Conservation (phyloP, 495 filamentous ascomycete genomes). For the Jackrogersella multiformis region DNA sequence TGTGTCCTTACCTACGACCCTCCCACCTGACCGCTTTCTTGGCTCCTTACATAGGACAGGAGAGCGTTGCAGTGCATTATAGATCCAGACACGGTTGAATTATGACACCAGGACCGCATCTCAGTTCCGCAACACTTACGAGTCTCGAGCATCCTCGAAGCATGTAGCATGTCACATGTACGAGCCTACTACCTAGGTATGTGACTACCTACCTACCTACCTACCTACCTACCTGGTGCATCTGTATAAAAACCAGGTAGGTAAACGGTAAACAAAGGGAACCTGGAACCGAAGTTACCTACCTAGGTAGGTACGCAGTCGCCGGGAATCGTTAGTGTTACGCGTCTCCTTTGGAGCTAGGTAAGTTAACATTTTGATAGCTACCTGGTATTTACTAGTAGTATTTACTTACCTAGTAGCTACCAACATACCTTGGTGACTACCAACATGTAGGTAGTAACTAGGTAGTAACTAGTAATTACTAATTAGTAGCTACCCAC, state of each 20-base stretch:
- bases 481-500: background rate
- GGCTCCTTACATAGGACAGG: slow-evolving; percentile 5
- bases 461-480: background rate
- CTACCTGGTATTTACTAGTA: too few relatives aligned
- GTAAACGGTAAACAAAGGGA: slow-evolving; percentile 30
- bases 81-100: slow-evolving; percentile 42
- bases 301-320: slow-evolving; percentile 27
- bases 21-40: slow-evolving; percentile 32
- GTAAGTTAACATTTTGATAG: slow-evolving; percentile 1
- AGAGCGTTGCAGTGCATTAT: slow-evolving; percentile 34
- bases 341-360: slow-evolving; percentile 10
- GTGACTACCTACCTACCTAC: too few relatives aligned
- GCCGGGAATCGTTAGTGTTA: slow-evolving; percentile 30
- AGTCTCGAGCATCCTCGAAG: slow-evolving; percentile 7
- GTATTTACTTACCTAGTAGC: too few relatives aligned
- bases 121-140: slow-evolving; percentile 14
- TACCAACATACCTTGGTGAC: too few relatives aligned
- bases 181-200: too few relatives aligned
- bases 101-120: slow-evolving; percentile 29
- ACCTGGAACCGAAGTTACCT: too few relatives aligned
- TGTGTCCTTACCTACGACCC: slow-evolving; percentile 11
- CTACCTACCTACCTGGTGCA: too few relatives aligned
- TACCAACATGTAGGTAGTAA: too few relatives aligned
- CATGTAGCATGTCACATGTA: too few relatives aligned
- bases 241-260: too few relatives aligned